Evolutionary conservation across 257 asterid species (phyloP).

Genomic region (Forsythia suspensa): DNA sequence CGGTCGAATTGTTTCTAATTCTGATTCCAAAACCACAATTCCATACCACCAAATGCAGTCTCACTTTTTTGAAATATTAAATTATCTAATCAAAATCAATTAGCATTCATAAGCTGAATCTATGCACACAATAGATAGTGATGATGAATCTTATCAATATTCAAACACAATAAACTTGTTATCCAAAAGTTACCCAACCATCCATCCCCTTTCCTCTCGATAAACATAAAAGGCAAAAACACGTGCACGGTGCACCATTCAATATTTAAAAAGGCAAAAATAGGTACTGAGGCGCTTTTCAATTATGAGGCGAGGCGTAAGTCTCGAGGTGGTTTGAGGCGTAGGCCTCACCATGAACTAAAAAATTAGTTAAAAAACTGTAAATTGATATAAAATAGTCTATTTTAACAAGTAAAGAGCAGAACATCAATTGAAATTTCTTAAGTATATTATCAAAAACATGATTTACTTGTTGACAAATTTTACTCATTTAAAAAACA

Average conservation of each 20-base stretch:
- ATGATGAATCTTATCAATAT: background rate
- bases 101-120: background rate
- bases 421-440: too few relatives aligned
- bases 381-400: too few relatives aligned
- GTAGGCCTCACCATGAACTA: too few relatives aligned
- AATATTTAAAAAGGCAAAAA: too few relatives aligned
- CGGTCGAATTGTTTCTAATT: background rate
- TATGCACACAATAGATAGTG: background rate
- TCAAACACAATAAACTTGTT: background rate
- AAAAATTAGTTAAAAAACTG: too few relatives aligned
- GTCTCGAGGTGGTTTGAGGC: too few relatives aligned
- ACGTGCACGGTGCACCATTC: background rate
- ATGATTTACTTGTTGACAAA: too few relatives aligned
- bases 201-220: background rate
- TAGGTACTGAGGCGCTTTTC: too few relatives aligned
- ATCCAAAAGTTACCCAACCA: conserved; percentile 10
- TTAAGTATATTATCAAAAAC: too few relatives aligned
- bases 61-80: background rate
- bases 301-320: too few relatives aligned
- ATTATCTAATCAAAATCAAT: background rate
- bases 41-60: background rate
- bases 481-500: too few relatives aligned
- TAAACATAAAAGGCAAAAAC: conserved; percentile 13
- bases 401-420: too few relatives aligned
- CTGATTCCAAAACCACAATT: background rate